Evolutionary conservation across 371 early-diverging fungal genomes (phyloP).

Genomic region (Actinomortierella wolfii): DNA sequence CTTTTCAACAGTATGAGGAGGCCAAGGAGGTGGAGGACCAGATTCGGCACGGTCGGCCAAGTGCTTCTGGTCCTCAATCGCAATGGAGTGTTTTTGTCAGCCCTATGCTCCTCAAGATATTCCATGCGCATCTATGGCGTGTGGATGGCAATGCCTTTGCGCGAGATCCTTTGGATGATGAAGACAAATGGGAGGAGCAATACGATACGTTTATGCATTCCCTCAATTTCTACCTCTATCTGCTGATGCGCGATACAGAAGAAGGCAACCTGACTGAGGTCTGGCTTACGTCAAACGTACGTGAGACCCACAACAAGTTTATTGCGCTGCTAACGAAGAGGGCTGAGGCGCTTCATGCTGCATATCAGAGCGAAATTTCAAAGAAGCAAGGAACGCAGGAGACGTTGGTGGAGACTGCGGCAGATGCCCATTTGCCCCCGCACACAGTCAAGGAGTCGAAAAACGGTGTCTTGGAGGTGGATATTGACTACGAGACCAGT

Average conservation of each 20-base stretch:
- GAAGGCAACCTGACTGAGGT: constrained; percentile 42
- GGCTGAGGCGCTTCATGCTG: constrained; percentile 28
- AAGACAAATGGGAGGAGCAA: constrained; percentile 36
- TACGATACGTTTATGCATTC: constrained; percentile 49
- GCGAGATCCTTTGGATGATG: constrained; percentile 20
- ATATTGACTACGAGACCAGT: constrained; percentile 30
- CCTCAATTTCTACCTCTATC: constrained; percentile 49
- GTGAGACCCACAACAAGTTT: constrained; percentile 19
- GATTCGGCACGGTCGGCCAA: background rate
- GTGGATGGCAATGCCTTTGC: constrained; percentile 21
- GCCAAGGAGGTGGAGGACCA: background rate
- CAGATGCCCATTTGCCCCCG: constrained; percentile 5
- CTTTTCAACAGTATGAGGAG: constrained; percentile 18
- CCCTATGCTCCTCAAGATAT: constrained; percentile 25
- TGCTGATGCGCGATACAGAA: constrained; percentile 41
- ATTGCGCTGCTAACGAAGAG: constrained; percentile 26
- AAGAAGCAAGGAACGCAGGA: constrained; percentile 5
- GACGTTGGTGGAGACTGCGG: background rate
- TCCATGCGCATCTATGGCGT: constrained; percentile 12
- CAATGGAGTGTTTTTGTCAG: constrained; percentile 27
- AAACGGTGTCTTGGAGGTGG: constrained; percentile 38
- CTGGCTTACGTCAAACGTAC: constrained; percentile 25
- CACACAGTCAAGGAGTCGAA: constrained; percentile 17
- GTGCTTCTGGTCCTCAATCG: background rate
- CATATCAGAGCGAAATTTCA: constrained; percentile 22